phyloP scores from a whole-genome alignment of 306 rosid species.

The Fragaria nilgerrensis region DNA sequence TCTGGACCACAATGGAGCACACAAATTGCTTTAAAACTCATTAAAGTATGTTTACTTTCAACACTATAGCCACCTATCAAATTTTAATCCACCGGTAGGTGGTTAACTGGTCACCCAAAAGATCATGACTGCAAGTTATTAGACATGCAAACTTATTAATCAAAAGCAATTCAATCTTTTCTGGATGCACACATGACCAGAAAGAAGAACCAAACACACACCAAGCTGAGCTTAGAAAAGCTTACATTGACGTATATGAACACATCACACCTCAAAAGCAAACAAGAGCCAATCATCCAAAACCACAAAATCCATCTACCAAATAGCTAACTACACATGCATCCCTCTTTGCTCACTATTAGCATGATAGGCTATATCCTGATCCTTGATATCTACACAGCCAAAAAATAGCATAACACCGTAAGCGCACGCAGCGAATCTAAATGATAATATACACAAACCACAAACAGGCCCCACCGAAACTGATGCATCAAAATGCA shows the following conservation, averaged over 20 bases:
- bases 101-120: background rate
- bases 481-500: background rate
- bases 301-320: background rate
- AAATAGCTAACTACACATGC: background rate
- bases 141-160: background rate
- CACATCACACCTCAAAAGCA: background rate
- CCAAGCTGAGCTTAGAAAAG: background rate
- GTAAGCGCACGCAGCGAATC: background rate
- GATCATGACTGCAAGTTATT: background rate
- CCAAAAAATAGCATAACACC: background rate
- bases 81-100: background rate
- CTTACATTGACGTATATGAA: background rate
- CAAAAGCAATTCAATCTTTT: constrained; percentile 5
- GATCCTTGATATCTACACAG: background rate
- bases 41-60: background rate
- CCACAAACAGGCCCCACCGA: background rate
- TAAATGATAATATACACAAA: background rate
- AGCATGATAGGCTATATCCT: background rate
- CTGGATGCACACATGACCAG: background rate
- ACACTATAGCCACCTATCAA: background rate
- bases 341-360: background rate
- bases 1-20: background rate
- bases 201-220: background rate
- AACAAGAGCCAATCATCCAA: background rate
- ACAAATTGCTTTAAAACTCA: background rate